Conservation (phyloP, 2,329 filamentous ascomycete genomes). For the Drechslerella dactyloides region DNA sequence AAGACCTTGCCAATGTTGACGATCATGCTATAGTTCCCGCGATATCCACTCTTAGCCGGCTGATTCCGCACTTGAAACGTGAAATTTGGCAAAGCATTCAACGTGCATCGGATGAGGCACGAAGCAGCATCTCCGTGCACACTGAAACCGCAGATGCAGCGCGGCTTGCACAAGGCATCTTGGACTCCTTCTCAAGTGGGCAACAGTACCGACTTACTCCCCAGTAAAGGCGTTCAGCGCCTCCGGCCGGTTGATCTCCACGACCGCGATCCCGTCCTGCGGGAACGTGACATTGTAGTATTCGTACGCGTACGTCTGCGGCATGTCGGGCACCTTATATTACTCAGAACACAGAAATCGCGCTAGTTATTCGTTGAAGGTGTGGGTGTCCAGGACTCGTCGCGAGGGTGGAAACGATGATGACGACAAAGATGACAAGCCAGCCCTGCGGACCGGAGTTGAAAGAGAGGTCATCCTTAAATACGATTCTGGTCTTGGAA, state of each 20-base stretch:
- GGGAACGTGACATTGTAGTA: constrained; percentile 79
- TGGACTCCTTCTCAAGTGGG: background rate
- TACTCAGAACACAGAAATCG: constrained; percentile 6
- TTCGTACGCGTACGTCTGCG: constrained; percentile 60
- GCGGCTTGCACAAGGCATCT: background rate
- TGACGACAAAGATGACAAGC: background rate
- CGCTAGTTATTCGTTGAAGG: background rate
- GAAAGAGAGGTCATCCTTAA: constrained; percentile 24
- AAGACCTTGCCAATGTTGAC: constrained; percentile 77
- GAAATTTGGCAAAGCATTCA: background rate
- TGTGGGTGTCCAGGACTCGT: background rate
- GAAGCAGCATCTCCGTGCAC: too few relatives aligned
- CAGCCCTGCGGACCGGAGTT: background rate
- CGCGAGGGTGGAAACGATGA: background rate
- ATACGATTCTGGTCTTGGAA: constrained; percentile 18
- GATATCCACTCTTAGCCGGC: constrained; percentile 2
- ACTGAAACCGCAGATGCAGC: too few relatives aligned
- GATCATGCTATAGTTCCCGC: constrained; percentile 70
- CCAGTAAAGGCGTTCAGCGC: constrained; percentile 90
- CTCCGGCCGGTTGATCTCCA: constrained; percentile 84
- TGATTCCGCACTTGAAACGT: constrained; percentile 53
- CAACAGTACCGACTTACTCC: constrained; percentile 59
- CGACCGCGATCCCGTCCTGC: constrained; percentile 76
- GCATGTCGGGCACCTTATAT: constrained; percentile 24
- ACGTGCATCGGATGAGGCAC: background rate